Conservation (phyloP, 345 rosid species). For the Hevea brasiliensis region DNA sequence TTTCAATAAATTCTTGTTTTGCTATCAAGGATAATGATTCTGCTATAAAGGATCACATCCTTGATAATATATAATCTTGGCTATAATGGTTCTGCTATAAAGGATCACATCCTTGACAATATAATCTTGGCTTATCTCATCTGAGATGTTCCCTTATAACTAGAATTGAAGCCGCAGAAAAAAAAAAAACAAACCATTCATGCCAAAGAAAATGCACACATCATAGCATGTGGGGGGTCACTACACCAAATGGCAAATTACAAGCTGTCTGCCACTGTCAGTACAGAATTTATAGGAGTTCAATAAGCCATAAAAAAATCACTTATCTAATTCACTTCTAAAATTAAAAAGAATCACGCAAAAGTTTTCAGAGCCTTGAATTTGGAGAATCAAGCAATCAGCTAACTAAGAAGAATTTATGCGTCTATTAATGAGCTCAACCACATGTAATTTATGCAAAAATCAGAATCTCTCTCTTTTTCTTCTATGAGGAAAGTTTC, state of each 20-base stretch:
- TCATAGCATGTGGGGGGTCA: no score
- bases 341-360: neutral
- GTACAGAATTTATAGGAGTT: no score
- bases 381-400: neutral
- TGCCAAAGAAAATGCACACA: no score
- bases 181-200: neutral
- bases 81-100: no score
- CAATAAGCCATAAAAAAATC: neutral
- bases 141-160: neutral
- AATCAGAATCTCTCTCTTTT: neutral
- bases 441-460: neutral
- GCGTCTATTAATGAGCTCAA: neutral
- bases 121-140: no score
- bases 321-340: neutral
- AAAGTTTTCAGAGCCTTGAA: neutral
- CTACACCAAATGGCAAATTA: neutral
- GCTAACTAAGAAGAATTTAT: neutral
- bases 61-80: no score
- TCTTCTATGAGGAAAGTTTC: constrained; percentile 5
- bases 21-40: no score
- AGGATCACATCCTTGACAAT: no score
- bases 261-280: neutral
- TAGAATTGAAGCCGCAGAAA: neutral
- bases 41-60: no score
- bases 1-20: no score